Evolutionary conservation across 345 rosid genomes (phyloP), one percentile per base, ranked within the genome.

Genomic region (Brassica cretica): DNA sequence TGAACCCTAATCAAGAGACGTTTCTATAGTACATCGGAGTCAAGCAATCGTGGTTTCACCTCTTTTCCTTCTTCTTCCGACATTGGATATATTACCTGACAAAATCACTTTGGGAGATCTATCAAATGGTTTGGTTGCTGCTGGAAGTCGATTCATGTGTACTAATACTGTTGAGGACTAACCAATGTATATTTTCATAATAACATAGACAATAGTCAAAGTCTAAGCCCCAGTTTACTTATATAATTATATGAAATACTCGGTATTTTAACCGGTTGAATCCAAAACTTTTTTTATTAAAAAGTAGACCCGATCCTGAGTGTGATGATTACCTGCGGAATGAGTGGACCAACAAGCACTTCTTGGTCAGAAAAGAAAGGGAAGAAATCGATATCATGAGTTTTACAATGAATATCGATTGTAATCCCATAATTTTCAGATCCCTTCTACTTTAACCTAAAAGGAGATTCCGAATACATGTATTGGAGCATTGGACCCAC

Each of bases 381-480:
- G 32, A 7, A 4, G n/a, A 46, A 24, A 44, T 41, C 19, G 5
- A 12, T 25, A 46, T 68, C 39, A 44, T 68, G 72, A 58, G 37
- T 27, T 44, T 24, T 18, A 41, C 27, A 76, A 68, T 68, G 70
- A 62, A 70, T 62, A 30, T 70, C 4, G 44, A 65, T 33, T 15
- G 58, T 7, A 37, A 37, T 15, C 44, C 76, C 56, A 68, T 61
- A 61, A 11, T 49, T 10, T 18, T 70, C 76, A 35, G 2, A 5
- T 64, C 59, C 35, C 72, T 66, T 41, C 76, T 21, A 65, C 66
- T 64, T 64, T 71, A 27, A 44, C 70, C 24, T 62, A 63, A 69
- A 77, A 71, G 16, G 35, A 71, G 76, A 71, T 77, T 55, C 76
- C 71, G 33, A 37, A 70, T 76, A 63, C 37, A 76, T 77, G 80